Evolutionary conservation across 352 stramenopile species (phyloP).

Genomic region (Pythium pyrilobum): DNA sequence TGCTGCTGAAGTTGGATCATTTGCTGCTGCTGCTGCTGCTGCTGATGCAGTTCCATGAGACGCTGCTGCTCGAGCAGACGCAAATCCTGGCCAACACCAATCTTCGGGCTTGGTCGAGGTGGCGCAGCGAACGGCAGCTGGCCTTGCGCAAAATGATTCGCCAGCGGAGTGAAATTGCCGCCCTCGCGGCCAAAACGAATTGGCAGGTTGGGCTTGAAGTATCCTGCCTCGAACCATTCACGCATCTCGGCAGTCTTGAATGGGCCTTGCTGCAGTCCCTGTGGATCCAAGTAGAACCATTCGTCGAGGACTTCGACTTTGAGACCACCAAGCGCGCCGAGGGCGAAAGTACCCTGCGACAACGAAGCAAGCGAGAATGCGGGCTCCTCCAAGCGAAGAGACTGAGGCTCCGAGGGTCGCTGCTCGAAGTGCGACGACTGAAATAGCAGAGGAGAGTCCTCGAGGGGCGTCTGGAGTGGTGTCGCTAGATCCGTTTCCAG

Average conservation of each 20-base stretch:
- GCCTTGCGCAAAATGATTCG: constrained; percentile 68
- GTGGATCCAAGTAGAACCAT: constrained; percentile 86
- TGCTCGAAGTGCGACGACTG: constrained; percentile 15
- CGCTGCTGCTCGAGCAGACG: constrained; percentile 44
- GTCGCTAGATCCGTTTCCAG: constrained; percentile 1
- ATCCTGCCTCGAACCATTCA: constrained; percentile 86
- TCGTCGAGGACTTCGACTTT: constrained; percentile 54
- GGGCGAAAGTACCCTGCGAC: constrained; percentile 17
- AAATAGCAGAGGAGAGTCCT: constrained; percentile 15
- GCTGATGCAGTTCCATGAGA: constrained; percentile 54
- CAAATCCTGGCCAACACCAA: constrained; percentile 12
- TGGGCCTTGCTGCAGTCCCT: constrained; percentile 74
- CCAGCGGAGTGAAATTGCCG: constrained; percentile 58
- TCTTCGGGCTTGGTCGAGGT: constrained; percentile 27
- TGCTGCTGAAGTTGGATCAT: constrained; percentile 62
- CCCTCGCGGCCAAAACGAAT: constrained; percentile 79
- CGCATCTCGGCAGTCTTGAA: constrained; percentile 87
- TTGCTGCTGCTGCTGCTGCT: constrained; percentile 55
- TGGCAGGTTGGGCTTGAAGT: constrained; percentile 86
- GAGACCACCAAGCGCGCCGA: constrained; percentile 13
- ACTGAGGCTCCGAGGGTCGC: not conserved
- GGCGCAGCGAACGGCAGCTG: constrained; percentile 58
- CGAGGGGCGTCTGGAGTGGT: constrained; percentile 9
- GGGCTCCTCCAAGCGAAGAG: constrained; percentile 2
- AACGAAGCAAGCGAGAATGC: constrained; percentile 16